Conservation (phyloP, 805 yeast genomes). For the Pichia membranifaciens region DNA sequence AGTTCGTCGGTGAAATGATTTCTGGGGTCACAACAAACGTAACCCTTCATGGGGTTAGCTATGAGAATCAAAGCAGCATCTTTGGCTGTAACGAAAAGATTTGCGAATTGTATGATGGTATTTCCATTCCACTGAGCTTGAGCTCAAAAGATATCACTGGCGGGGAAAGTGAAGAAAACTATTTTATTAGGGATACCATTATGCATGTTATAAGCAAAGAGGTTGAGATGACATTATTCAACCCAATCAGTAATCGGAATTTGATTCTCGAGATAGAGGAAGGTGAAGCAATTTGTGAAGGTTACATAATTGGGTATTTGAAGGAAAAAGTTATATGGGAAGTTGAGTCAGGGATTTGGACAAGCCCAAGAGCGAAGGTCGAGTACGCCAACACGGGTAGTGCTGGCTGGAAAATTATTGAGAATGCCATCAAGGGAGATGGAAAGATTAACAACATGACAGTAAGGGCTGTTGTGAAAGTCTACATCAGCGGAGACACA, state of each 20-base stretch:
- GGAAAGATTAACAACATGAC: constrained; percentile 34
- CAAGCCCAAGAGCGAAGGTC: constrained; percentile 46
- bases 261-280: constrained; percentile 36
- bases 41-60: constrained; percentile 23
- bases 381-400: constrained; percentile 35
- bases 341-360: constrained; percentile 48
- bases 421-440: constrained; percentile 46
- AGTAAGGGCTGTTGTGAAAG: constrained; percentile 38
- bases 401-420: constrained; percentile 43
- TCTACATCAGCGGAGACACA: constrained; percentile 35
- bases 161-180: constrained; percentile 2
- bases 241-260: constrained; percentile 47
- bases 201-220: constrained; percentile 53
- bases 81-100: background rate
- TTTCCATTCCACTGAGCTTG: constrained; percentile 6
- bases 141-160: constrained; percentile 2
- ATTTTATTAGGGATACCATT: constrained; percentile 42
- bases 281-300: constrained; percentile 46
- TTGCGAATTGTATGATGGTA: background rate
- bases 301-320: constrained; percentile 40
- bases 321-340: constrained; percentile 35
- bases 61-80: constrained; percentile 13
- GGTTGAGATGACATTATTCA: constrained; percentile 46
- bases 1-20: constrained; percentile 33
- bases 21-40: constrained; percentile 31